Evolutionary conservation across 1,284 basidiomycete genomes (phyloP), one percentile per base, ranked within the genome.

Genomic region (Schizopora paradoxa): DNA sequence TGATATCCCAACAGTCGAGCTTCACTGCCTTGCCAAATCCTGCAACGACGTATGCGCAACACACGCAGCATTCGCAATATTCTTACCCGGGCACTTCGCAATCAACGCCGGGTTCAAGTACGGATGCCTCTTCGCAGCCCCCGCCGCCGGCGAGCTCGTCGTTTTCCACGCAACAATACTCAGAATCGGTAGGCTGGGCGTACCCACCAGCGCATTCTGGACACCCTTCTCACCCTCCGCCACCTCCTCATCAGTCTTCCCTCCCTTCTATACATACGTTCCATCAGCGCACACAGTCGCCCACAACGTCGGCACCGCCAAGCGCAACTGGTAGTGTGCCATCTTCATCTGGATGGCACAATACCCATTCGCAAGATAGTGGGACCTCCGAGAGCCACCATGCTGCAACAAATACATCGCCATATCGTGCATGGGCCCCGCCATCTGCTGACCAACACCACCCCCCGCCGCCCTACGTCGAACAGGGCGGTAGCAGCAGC

Each of bases 11-110:
- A 23, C 21, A 48, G 45, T 41, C 45, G 11, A 44, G 43, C 4
- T 32, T 49, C 11, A 42, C 45, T 22, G 48, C 48, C 23, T 43
- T 49, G 18, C 48, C 48, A 25, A 42, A 42, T 16, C 48, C 48
- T 13, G 48, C 37, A 16, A 23, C 43, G 32, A 38, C 48, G 6
- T 49, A 49, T 23, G 36, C 33, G 18, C 22, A 16, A 22, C 48
- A 49, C 31, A 32, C 48, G n/a, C 48, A 49, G 16, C 19, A 45
- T 26, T n/a, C n/a, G n/a, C 48, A 49, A 22, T 41, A 42, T 5
- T 27, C 37, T 19, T 49, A 49, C 28, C 43, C 43, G 27, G 39
- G 38, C 6, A 41, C 41, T 49, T 36, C 43, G 31, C 26, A 29
- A 18, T 39, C 28, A 13, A 7, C 21, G 39, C 26, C 41, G 18